phyloP scores from a whole-genome alignment of 2,329 filamentous ascomycete species.

The Amesomyces nigricolor region DNA sequence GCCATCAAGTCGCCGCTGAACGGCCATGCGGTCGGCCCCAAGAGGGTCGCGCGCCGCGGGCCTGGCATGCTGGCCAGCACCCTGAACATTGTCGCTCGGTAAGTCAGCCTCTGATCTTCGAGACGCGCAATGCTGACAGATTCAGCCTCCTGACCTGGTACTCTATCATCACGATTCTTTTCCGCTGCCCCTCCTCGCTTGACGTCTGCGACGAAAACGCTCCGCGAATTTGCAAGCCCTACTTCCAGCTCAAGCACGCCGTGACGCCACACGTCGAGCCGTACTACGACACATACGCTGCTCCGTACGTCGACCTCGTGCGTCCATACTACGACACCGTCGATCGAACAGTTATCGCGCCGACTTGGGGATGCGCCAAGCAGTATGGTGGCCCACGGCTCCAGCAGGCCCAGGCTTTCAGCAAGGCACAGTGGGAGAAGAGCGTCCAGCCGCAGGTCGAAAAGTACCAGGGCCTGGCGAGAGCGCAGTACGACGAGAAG shows the following conservation, averaged over 20 bases:
- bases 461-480: slow-evolving; percentile 55
- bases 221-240: slow-evolving; percentile 76
- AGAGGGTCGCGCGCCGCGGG: slow-evolving; percentile 26
- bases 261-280: slow-evolving; percentile 72
- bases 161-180: slow-evolving; percentile 69
- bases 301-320: slow-evolving; percentile 71
- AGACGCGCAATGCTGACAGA: slow-evolving; percentile 9
- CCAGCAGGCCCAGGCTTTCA: slow-evolving; percentile 60
- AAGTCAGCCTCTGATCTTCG: slow-evolving; percentile 22
- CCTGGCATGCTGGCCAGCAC: slow-evolving; percentile 35
- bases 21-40: slow-evolving; percentile 33
- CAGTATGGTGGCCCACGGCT: slow-evolving; percentile 72
- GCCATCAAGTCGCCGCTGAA: slow-evolving; percentile 32
- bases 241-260: slow-evolving; percentile 59
- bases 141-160: slow-evolving; percentile 78
- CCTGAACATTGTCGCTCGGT: slow-evolving; percentile 52
- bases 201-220: slow-evolving; percentile 63
- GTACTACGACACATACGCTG: slow-evolving; percentile 80
- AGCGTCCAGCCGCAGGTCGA: slow-evolving; percentile 69
- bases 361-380: slow-evolving; percentile 59
- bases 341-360: slow-evolving; percentile 61
- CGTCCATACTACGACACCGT: slow-evolving; percentile 67
- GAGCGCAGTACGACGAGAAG: slow-evolving; percentile 61
- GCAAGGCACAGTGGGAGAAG: slow-evolving; percentile 69
- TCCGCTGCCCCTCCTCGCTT: slow-evolving; percentile 71